These are phyloP conservation scores for Sergeia podlipaevii DNA, from an alignment of 208 protist species.

Conservation along the genomic window DNA sequence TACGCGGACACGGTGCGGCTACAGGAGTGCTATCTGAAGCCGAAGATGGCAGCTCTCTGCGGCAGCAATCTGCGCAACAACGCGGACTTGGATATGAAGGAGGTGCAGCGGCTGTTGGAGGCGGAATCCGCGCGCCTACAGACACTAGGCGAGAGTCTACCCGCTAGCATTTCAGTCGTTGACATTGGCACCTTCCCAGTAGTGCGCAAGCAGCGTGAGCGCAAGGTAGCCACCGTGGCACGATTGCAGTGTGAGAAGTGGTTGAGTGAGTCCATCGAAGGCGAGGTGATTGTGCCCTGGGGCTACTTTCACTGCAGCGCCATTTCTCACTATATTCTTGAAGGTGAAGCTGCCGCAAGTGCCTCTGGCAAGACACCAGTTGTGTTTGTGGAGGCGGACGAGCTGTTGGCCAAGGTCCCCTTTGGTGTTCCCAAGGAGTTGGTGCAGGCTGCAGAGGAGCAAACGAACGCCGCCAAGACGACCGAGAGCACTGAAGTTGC, in stretches of 20 bases:
- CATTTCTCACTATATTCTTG: slow-evolving; percentile 77
- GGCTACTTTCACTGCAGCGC: slow-evolving; percentile 81
- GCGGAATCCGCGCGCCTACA: slow-evolving; percentile 50
- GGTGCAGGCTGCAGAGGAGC: slow-evolving; percentile 16
- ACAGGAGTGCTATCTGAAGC: slow-evolving; percentile 89
- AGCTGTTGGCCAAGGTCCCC: slow-evolving; percentile 61
- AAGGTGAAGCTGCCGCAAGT: slow-evolving; percentile 22
- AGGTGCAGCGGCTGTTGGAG: slow-evolving; percentile 68
- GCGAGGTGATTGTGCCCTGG: slow-evolving; percentile 89
- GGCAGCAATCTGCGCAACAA: slow-evolving; percentile 76
- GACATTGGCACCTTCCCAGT: slow-evolving; percentile 62
- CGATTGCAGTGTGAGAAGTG: slow-evolving; percentile 65
- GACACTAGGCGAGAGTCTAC: slow-evolving; percentile 25
- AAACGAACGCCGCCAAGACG: neutral
- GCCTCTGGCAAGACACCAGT: slow-evolving; percentile 12
- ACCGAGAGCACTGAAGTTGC: too few relatives aligned
- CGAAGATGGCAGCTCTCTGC: slow-evolving; percentile 81
- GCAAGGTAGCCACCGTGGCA: slow-evolving; percentile 67
- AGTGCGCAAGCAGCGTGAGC: slow-evolving; percentile 64
- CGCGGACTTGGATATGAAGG: slow-evolving; percentile 76
- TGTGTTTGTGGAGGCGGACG: slow-evolving; percentile 69
- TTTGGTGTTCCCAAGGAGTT: slow-evolving; percentile 76
- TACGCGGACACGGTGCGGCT: slow-evolving; percentile 57
- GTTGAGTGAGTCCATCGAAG: slow-evolving; percentile 55
- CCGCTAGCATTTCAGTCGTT: slow-evolving; percentile 51